Evolutionary conservation across 805 yeast genomes (phyloP).

Genomic region (Wickerhamomyces ciferrii): DNA sequence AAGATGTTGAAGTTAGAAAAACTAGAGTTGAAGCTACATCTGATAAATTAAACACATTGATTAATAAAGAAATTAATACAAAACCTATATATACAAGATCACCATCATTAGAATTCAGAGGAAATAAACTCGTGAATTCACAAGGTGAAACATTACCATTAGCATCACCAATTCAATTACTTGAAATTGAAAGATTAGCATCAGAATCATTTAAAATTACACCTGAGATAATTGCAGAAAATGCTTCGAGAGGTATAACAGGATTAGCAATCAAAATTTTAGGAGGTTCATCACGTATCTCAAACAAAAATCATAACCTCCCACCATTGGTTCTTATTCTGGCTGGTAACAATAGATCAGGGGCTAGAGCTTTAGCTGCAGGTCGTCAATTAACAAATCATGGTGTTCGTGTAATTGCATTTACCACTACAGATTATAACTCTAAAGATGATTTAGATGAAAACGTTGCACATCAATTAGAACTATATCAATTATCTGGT

Average conservation of each 20-base stretch:
- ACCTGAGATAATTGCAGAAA: constrained; percentile 47
- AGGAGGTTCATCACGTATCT: constrained; percentile 66
- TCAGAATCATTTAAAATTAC: constrained; percentile 48
- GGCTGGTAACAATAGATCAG: constrained; percentile 71
- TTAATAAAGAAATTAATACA: background rate
- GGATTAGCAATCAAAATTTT: constrained; percentile 52
- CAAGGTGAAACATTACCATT: constrained; percentile 39
- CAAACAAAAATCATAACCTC: constrained; percentile 64
- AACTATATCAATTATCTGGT: constrained; percentile 54
- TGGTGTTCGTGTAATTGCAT: constrained; percentile 58
- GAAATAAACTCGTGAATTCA: constrained; percentile 10
- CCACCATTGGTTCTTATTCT: constrained; percentile 72
- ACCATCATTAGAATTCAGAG: constrained; percentile 7
- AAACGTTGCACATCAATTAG: constrained; percentile 41
- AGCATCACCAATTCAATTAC: constrained; percentile 73
- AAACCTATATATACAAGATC: constrained; percentile 11
- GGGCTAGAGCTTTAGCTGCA: constrained; percentile 69
- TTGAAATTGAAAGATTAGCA: constrained; percentile 65
- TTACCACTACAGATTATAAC: constrained; percentile 7
- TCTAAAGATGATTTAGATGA: constrained; percentile 13
- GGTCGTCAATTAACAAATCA: constrained; percentile 77
- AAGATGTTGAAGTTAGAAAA: background rate
- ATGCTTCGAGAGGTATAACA: constrained; percentile 63
- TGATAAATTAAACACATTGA: background rate
- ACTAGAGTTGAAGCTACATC: background rate